Evolutionary conservation across 2,329 filamentous ascomycete species (phyloP), one percentile per base, ranked within the genome.

Genomic region (Penicillium aurantiogriseum): DNA sequence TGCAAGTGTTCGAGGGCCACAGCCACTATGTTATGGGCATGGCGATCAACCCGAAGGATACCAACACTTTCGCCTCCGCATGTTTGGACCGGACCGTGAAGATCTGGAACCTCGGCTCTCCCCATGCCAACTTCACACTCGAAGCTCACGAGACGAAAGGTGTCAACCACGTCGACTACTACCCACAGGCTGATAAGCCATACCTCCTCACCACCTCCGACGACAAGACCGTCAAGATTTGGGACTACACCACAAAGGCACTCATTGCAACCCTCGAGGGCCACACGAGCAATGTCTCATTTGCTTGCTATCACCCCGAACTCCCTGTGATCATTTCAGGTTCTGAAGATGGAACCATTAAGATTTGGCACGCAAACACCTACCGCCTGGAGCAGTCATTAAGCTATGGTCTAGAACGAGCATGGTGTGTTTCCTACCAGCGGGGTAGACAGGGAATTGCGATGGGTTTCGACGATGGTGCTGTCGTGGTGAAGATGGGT

Each of bases 211-310:
- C 94, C 25, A 97, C 93, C 15, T 96, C 92, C 8, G 94, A 99
- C 74, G 94, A 97, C 76, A 87, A 91, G 69, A 97, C 93, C 0
- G 91, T 97, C 68, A 97, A 97, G 82, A 86, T 99, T 54, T 99
- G 94, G 93, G 94, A 99, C 74, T 97, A 99, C 81, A 97, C 93
- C 13, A 97, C 92, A 48, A 99, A 99, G 79, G 94, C 92, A 13
- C 82, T 97, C 64, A 97, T 97, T 72, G 94, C 94, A 31, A 97
- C 93, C 3, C 83, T 99, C 47, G 94, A 99, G 76, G 94, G 94
- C 29, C 94, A 99, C 76, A 96, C 92, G 31, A 96, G 92, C 76
- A 99, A 99, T 71, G 94, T 99, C 47, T 97, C 92, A 3, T 99
- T 97, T 71, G 94, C 94, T 49, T 95, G 92, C 77, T 99, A 97